Evolutionary conservation across 768 basidiomycete species (phyloP).

Genomic region (Russula lepida): DNA sequence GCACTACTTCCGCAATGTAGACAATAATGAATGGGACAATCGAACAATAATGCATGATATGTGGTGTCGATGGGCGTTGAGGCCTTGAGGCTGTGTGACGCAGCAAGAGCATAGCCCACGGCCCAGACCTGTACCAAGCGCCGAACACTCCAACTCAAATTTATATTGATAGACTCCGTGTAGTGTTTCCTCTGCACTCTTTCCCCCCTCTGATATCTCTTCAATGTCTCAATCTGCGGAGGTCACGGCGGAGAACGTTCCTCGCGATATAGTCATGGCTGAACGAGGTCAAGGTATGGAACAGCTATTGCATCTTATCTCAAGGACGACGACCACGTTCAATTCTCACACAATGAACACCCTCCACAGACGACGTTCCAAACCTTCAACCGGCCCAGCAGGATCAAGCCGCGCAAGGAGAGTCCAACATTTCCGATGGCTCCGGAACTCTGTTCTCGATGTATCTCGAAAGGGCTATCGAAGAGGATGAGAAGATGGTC

Average conservation of each 20-base stretch:
- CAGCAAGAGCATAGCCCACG: background rate
- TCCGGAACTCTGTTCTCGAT: conserved; percentile 10
- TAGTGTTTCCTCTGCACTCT: background rate
- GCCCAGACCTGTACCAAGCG: background rate
- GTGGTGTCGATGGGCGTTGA: background rate
- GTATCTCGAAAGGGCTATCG: conserved; percentile 10
- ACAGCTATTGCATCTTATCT: too few species aligned
- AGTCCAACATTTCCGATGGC: background rate
- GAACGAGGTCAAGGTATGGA: background rate
- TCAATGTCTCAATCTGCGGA: background rate
- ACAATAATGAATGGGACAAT: background rate
- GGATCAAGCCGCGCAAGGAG: background rate
- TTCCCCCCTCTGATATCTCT: background rate
- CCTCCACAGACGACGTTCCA: background rate
- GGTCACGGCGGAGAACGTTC: background rate
- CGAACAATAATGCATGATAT: too few species aligned
- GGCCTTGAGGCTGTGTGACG: background rate
- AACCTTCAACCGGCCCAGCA: background rate
- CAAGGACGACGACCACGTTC: background rate
- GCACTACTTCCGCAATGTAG: background rate
- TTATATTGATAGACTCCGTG: background rate
- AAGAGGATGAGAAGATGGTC: conserved; percentile 5
- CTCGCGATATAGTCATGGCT: background rate
- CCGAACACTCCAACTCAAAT: background rate
- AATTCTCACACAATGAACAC: background rate